phyloP scores from a whole-genome alignment of 1,139 yeast genomes.

The Saccharomyces hybrid region DNA sequence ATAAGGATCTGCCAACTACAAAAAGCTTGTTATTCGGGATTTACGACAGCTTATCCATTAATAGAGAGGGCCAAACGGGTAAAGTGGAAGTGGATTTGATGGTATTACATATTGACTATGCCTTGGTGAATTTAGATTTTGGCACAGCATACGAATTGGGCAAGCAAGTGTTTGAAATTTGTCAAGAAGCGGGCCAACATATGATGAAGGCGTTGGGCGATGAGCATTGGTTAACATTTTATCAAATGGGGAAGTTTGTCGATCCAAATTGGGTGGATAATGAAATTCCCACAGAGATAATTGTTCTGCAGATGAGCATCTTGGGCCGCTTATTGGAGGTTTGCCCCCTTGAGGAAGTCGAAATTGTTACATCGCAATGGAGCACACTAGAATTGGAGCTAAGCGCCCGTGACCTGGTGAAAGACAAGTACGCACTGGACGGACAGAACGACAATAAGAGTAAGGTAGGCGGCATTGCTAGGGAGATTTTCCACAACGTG shows the following conservation, averaged over 20 bases:
- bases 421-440: constrained; percentile 21
- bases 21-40: constrained; percentile 39
- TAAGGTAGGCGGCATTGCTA: background rate
- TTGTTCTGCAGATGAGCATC: constrained; percentile 42
- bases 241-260: constrained; percentile 44
- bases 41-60: constrained; percentile 29
- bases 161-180: background rate
- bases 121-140: constrained; percentile 48
- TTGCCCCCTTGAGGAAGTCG: constrained; percentile 37
- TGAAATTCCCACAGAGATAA: constrained; percentile 31
- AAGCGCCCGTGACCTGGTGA: constrained; percentile 23
- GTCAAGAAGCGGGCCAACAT: background rate
- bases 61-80: background rate
- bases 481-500: background rate
- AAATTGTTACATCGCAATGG: constrained; percentile 38
- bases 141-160: constrained; percentile 37
- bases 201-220: background rate
- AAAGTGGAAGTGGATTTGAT: constrained; percentile 31
- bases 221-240: constrained; percentile 47
- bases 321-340: constrained; percentile 40
- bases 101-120: constrained; percentile 50
- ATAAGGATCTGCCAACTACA: constrained; percentile 41
- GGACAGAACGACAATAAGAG: background rate
- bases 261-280: constrained; percentile 40
- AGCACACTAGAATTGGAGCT: constrained; percentile 34